A percentile compares a stretch with the other conserved stretches of the same genome.
Evolutionary conservation across 2,329 filamentous ascomycete genomes (phyloP).

Genomic region (Lanzia echinophila): DNA sequence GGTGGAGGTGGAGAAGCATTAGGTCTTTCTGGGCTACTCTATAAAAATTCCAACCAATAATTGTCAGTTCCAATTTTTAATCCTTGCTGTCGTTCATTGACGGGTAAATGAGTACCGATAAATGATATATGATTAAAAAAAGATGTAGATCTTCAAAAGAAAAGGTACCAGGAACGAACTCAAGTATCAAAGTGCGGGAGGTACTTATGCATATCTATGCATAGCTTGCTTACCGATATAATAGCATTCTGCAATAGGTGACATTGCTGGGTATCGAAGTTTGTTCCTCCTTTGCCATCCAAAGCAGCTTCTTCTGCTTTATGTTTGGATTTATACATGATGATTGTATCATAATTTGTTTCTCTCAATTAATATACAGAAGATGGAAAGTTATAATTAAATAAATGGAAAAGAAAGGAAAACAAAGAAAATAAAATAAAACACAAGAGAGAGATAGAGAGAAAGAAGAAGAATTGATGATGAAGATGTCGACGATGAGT

Average conservation of each 20-base stretch:
- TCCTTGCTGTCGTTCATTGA: too few species aligned
- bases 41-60: not conserved
- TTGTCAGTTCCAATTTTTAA: constrained; percentile 9
- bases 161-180: not conserved
- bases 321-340: not conserved
- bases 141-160: not conserved
- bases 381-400: too few species aligned
- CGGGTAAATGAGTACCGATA: too few species aligned
- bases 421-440: too few species aligned
- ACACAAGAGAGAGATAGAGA: too few species aligned
- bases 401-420: too few species aligned
- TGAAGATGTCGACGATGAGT: too few species aligned
- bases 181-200: too few species aligned
- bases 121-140: not conserved
- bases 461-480: too few species aligned
- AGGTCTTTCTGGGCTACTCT: not conserved
- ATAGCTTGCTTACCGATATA: constrained; percentile 19
- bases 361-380: too few species aligned
- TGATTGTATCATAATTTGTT: too few species aligned
- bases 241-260: constrained; percentile 9
- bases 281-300: constrained; percentile 5
- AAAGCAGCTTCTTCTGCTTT: constrained; percentile 12
- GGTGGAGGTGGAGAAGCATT: not conserved
- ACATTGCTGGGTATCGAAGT: constrained; percentile 20
- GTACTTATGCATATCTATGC: too few species aligned